Evolutionary conservation across 116 monocot species (phyloP).

Genomic region (Iris pallida): DNA sequence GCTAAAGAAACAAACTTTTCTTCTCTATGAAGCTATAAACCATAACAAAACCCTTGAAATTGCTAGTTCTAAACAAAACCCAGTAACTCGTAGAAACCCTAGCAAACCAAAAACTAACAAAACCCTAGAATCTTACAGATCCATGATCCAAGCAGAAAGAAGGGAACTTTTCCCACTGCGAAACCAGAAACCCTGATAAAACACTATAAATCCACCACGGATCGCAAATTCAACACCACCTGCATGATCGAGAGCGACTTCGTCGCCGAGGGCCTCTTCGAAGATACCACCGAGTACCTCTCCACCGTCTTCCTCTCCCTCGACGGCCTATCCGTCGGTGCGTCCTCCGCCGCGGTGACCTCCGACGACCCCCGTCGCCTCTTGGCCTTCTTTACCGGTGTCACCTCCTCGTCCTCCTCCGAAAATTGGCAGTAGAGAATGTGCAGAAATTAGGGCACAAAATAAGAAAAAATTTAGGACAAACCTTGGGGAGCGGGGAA

Average conservation of each 20-base stretch:
- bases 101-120: no score
- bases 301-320: conserved; percentile 75
- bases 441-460: no score
- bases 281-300: conserved; percentile 43
- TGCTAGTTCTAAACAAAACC: no score
- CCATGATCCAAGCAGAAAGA: background rate
- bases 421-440: no score
- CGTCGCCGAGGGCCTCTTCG: conserved; percentile 14
- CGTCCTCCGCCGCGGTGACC: background rate
- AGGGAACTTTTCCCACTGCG: background rate
- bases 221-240: conserved; percentile 22
- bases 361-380: conserved; percentile 8
- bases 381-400: conserved; percentile 10
- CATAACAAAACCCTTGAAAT: no score
- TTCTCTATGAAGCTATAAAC: no score
- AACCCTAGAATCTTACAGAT: background rate
- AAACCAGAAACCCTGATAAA: no score
- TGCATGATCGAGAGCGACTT: conserved; percentile 43
- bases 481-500: no score
- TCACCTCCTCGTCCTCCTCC: conserved; percentile 7
- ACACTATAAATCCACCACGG: no score
- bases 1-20: no score
- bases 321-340: conserved; percentile 32
- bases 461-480: no score
- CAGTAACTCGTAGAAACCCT: no score